Percentiles rank a stretch among this genome's conserved stretches.
Evolutionary conservation across 108 stramenopile species (phyloP).

Genomic region (Cyclotella atomus): DNA sequence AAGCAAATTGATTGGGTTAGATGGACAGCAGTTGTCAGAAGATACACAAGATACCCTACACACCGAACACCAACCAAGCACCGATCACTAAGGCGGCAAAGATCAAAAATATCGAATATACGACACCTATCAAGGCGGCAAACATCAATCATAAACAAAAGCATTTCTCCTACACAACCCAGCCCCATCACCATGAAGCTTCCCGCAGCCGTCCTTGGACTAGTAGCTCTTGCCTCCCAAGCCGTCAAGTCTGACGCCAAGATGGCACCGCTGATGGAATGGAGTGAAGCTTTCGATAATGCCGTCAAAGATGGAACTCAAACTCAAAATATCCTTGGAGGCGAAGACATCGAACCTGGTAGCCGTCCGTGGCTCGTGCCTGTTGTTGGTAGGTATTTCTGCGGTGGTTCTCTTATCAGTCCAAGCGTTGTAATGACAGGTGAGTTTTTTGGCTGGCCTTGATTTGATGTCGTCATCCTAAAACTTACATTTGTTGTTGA

Average conservation of each 20-base stretch:
- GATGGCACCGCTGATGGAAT: not conserved
- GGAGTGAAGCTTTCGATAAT: not conserved
- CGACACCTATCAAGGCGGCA: too few relatives aligned
- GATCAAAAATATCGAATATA: too few relatives aligned
- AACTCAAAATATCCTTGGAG: not conserved
- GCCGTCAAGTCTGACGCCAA: not conserved
- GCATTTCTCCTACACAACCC: too few relatives aligned
- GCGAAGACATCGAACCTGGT: not conserved
- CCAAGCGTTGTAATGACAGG: conserved; percentile 10
- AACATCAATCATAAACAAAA: too few relatives aligned
- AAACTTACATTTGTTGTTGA: not conserved
- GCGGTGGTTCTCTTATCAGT: conserved; percentile 6
- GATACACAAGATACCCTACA: too few relatives aligned
- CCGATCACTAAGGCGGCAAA: too few relatives aligned
- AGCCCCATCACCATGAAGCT: not conserved
- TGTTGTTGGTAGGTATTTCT: not conserved
- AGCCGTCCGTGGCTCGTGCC: conserved; percentile 9
- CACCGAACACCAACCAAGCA: too few relatives aligned
- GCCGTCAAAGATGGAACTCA: not conserved
- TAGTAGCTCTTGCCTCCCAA: not conserved
- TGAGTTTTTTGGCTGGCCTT: not conserved
- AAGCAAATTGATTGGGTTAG: too few relatives aligned
- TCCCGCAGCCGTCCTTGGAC: not conserved
- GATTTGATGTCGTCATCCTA: not conserved
- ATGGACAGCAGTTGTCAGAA: too few relatives aligned